Conservation (phyloP, 2,329 filamentous ascomycete species). For the Aspergillus oerlinghausenensis region DNA sequence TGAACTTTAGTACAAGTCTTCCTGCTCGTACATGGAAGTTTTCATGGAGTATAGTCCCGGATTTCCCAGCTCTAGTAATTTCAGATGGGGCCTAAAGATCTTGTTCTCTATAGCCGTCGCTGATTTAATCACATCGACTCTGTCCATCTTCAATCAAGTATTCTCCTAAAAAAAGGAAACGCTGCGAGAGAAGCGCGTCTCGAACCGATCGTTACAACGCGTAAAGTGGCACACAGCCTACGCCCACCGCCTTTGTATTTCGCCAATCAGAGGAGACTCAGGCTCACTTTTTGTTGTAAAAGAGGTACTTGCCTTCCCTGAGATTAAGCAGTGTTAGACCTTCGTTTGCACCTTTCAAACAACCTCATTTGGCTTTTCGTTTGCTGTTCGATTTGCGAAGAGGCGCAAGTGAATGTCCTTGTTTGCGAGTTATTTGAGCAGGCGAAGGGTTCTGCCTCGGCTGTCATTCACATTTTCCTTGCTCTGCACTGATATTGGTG, state of each 20-base stretch:
- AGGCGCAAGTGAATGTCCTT: background rate
- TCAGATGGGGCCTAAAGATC: background rate
- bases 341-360: background rate
- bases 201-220: constrained; percentile 5
- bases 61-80: background rate
- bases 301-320: background rate
- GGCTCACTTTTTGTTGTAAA: background rate
- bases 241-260: constrained; percentile 20
- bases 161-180: background rate
- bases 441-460: background rate
- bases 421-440: background rate
- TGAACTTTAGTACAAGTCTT: constrained; percentile 2
- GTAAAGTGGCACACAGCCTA: constrained; percentile 16
- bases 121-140: background rate
- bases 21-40: background rate
- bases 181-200: constrained; percentile 11
- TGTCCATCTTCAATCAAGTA: background rate
- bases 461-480: background rate
- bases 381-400: background rate
- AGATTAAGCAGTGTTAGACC: background rate
- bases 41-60: background rate
- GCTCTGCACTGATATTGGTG: background rate
- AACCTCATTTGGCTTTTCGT: background rate
- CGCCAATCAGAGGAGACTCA: constrained; percentile 6
- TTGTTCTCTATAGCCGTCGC: background rate